Conservation (phyloP, 2,329 filamentous ascomycete species). For the Pyricularia sp. region DNA sequence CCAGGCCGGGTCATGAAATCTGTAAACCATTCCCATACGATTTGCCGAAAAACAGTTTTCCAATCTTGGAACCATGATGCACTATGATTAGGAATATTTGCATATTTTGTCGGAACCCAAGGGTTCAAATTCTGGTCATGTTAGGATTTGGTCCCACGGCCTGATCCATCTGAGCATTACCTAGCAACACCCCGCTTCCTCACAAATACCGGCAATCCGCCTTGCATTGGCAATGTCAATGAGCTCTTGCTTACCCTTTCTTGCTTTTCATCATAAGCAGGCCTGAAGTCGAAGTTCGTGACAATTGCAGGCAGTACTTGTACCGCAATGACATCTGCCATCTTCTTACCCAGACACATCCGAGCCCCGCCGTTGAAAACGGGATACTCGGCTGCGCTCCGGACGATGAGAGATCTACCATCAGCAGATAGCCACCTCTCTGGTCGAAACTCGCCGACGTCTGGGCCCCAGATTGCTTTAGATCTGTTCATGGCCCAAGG, state of each 20-base stretch:
- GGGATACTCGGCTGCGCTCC: conserved; percentile 42
- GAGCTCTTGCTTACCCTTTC: conserved; percentile 46
- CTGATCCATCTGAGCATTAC: not conserved
- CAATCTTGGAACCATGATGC: not conserved
- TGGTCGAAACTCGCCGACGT: conserved; percentile 42
- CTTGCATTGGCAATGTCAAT: conserved; percentile 51
- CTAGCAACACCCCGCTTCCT: conserved; percentile 6
- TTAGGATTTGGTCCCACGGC: not conserved
- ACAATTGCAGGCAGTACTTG: conserved; percentile 40
- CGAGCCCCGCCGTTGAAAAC: conserved; percentile 54
- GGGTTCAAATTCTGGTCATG: no score
- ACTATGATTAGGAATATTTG: not conserved
- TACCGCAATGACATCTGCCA: conserved; percentile 47
- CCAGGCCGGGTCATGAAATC: not conserved
- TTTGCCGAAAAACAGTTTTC: not conserved
- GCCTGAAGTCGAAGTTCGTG: conserved; percentile 35
- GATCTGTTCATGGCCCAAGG: conserved; percentile 53
- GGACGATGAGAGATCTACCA: conserved; percentile 9
- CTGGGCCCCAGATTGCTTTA: conserved; percentile 38
- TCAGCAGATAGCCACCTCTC: conserved; percentile 36
- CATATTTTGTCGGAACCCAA: no score
- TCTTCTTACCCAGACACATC: conserved; percentile 47
- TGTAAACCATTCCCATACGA: not conserved
- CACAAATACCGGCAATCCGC: conserved; percentile 37
- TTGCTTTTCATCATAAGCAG: conserved; percentile 20